Evolutionary conservation across 441 rosid genomes (phyloP).

Genomic region (Daphne laureola): DNA sequence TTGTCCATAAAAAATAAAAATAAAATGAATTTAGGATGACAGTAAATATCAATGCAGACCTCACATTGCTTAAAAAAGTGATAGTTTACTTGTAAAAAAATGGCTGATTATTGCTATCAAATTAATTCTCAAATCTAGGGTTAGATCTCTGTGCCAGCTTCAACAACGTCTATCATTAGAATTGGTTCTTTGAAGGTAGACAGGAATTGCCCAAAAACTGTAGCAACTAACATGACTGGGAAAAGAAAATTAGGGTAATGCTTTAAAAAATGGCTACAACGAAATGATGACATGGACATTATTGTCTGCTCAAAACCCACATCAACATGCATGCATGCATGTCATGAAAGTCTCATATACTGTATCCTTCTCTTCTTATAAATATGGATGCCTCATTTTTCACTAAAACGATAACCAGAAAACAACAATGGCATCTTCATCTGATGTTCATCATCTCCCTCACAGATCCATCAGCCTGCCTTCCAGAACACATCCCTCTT

Average conservation of each 20-base stretch:
- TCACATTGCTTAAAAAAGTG: no score
- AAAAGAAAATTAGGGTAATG: background rate
- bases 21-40: no score
- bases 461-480: conserved; percentile 76
- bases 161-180: background rate
- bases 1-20: no score
- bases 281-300: no score
- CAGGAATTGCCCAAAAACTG: conserved; percentile 10
- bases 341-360: conserved; percentile 3
- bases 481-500: conserved; percentile 47
- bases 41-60: no score
- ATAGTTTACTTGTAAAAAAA: conserved; percentile 4
- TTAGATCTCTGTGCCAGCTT: background rate
- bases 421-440: conserved; percentile 26
- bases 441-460: conserved; percentile 33
- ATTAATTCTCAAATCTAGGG: conserved; percentile 13
- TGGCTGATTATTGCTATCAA: conserved; percentile 1
- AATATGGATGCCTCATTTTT: conserved; percentile 15
- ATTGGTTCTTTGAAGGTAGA: conserved; percentile 21
- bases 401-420: background rate
- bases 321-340: conserved; percentile 4
- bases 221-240: no score
- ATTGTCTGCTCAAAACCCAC: background rate
- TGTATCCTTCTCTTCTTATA: conserved; percentile 4
- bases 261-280: background rate